A percentile compares a stretch with the other conserved stretches of the same genome.
These are phyloP conservation scores for Epichloe bromicola DNA, from an alignment of 2,329 filamentous ascomycete species.

Conservation along the genomic window DNA sequence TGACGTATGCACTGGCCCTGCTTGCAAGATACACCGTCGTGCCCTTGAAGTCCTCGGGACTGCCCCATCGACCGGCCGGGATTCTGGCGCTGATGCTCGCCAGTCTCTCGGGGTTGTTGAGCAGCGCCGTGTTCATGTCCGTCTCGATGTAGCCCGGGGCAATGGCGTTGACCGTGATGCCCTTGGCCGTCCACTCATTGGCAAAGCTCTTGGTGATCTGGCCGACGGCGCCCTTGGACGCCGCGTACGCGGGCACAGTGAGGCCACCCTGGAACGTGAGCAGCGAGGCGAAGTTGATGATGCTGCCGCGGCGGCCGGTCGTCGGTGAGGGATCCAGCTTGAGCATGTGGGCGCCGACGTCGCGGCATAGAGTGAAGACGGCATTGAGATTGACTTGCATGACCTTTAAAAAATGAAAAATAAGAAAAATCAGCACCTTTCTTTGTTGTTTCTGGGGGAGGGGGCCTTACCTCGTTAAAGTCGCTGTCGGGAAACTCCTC, in stretches of 20 bases:
- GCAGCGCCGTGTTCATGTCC: slow-evolving; percentile 84
- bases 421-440: not conserved
- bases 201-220: slow-evolving; percentile 75
- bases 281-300: slow-evolving; percentile 77
- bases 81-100: slow-evolving; percentile 68
- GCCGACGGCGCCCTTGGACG: slow-evolving; percentile 71
- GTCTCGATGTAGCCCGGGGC: slow-evolving; percentile 84
- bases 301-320: slow-evolving; percentile 48
- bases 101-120: slow-evolving; percentile 56
- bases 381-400: slow-evolving; percentile 77
- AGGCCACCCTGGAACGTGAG: slow-evolving; percentile 78
- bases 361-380: slow-evolving; percentile 67
- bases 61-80: slow-evolving; percentile 72
- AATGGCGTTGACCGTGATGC: slow-evolving; percentile 76
- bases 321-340: slow-evolving; percentile 31
- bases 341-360: slow-evolving; percentile 70
- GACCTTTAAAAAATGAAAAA: slow-evolving; percentile 39
- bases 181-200: slow-evolving; percentile 74
- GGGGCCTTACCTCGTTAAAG: slow-evolving; percentile 49
- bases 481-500: slow-evolving; percentile 64
- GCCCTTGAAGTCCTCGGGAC: slow-evolving; percentile 79
- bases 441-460: not conserved
- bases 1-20: slow-evolving; percentile 66
- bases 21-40: slow-evolving; percentile 66
- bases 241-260: slow-evolving; percentile 79